These are phyloP conservation scores for Talaromyces islandicus DNA, from an alignment of 2,329 filamentous ascomycete species.

Conservation along the genomic window DNA sequence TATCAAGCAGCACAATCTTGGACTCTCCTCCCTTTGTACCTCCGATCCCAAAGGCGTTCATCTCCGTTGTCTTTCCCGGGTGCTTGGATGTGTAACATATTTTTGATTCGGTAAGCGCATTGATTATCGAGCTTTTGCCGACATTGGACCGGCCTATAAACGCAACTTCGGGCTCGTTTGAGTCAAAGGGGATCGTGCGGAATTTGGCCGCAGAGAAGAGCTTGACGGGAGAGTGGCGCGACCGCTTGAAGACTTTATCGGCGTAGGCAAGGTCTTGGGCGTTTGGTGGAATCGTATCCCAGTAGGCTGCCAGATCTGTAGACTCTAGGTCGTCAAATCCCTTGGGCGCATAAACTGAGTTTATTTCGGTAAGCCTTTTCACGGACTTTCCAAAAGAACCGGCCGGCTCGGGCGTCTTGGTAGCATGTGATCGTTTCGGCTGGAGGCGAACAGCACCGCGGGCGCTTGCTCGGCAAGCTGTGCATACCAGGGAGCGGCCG, in stretches of 20 bases:
- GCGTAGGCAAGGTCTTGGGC: conserved; percentile 40
- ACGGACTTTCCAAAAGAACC: neutral
- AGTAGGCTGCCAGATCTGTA: conserved; percentile 40
- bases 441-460: neutral
- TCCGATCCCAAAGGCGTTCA: conserved; percentile 62
- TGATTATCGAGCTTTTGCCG: conserved; percentile 62
- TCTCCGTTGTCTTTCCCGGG: conserved; percentile 57
- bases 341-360: neutral
- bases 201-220: conserved; percentile 58
- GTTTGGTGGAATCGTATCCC: conserved; percentile 45
- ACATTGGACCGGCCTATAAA: conserved; percentile 67
- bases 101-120: conserved; percentile 51
- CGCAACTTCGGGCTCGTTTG: conserved; percentile 53
- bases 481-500: neutral
- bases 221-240: conserved; percentile 46
- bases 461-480: neutral
- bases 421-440: neutral
- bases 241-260: conserved; percentile 39
- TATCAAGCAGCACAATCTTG: conserved; percentile 59
- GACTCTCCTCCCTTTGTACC: conserved; percentile 37
- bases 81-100: conserved; percentile 54
- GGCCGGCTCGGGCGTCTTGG: neutral
- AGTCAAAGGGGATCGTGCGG: conserved; percentile 50
- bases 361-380: neutral
- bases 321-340: conserved; percentile 25